Evolutionary conservation across 176 grass and related monocot genomes (phyloP).

Genomic region (Paspalum vaginatum): DNA sequence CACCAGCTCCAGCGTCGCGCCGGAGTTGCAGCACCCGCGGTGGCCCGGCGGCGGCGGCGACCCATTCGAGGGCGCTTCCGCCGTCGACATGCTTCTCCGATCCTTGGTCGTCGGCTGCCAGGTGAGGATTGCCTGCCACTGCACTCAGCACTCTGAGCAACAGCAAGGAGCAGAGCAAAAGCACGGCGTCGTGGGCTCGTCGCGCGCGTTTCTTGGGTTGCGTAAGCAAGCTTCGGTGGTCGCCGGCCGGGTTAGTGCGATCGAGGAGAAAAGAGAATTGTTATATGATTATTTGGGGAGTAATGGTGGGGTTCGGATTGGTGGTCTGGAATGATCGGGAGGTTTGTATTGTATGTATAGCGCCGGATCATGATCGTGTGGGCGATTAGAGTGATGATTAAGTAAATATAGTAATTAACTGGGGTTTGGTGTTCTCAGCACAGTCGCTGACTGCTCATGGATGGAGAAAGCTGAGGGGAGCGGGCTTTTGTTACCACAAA

Average conservation of each 20-base stretch:
- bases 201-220: slow-evolving; percentile 19
- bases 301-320: slow-evolving; percentile 16
- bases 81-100: neutral
- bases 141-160: no score
- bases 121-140: slow-evolving; percentile 10
- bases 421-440: neutral
- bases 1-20: slow-evolving; percentile 57
- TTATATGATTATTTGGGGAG: slow-evolving; percentile 13
- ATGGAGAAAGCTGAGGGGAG: neutral
- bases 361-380: neutral
- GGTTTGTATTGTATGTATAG: slow-evolving; percentile 28
- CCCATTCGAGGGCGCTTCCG: neutral
- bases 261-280: neutral
- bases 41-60: neutral
- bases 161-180: neutral
- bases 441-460: neutral
- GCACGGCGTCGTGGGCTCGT: slow-evolving; percentile 17
- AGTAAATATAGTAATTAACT: neutral
- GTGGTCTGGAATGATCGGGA: slow-evolving; percentile 26
- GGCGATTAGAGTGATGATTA: neutral
- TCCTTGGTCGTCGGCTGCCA: neutral
- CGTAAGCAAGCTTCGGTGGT: neutral
- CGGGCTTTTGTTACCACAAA: slow-evolving; percentile 37
- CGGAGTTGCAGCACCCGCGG: slow-evolving; percentile 44
- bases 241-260: neutral